Evolutionary conservation across 192 early-diverging fungal species (phyloP).

Genomic region (Radiomyces spectabilis): DNA sequence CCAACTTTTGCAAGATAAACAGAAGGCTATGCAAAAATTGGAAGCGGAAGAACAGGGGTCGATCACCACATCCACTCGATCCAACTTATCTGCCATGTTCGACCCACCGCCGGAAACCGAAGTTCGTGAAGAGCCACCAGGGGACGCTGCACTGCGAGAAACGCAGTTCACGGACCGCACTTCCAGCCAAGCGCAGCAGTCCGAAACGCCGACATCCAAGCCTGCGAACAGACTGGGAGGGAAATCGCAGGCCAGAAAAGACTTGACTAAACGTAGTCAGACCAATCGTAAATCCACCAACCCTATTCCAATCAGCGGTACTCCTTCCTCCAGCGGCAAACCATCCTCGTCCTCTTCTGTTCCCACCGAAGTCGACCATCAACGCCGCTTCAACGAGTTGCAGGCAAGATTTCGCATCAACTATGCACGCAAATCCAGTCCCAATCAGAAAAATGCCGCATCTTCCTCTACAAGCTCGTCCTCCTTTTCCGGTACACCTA

Average conservation of each 20-base stretch:
- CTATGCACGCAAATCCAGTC: conserved; percentile 17
- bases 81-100: conserved; percentile 4
- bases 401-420: conserved; percentile 23
- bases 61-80: neutral
- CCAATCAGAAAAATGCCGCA: no score
- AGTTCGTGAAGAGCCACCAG: neutral
- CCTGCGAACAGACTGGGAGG: no score
- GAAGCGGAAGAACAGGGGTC: neutral
- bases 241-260: no score
- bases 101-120: no score
- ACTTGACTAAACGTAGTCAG: no score
- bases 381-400: conserved; percentile 16
- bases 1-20: neutral
- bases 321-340: neutral
- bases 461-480: no score
- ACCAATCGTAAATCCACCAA: no score
- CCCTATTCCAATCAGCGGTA: no score
- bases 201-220: no score
- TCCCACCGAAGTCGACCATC: conserved; percentile 14
- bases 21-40: neutral
- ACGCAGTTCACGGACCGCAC: neutral
- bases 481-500: no score
- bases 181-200: neutral
- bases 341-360: conserved; percentile 3
- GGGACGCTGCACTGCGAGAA: neutral